These are phyloP conservation scores for Lodderomyces oxycetoniae DNA, from an alignment of 1,139 yeast genomes.

Conservation along the genomic window DNA sequence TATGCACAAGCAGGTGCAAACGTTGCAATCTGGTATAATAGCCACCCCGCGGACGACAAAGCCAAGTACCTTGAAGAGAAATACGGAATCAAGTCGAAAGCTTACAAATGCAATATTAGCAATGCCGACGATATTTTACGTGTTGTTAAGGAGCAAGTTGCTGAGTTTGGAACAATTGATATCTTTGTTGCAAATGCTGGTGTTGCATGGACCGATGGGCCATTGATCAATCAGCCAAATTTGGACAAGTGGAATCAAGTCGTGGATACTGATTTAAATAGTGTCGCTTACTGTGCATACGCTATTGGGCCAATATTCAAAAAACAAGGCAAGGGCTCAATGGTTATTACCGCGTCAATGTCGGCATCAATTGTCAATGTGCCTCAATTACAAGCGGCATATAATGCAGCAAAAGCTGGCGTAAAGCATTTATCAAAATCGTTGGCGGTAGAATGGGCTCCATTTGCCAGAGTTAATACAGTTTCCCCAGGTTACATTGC, in stretches of 20 bases:
- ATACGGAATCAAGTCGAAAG: constrained; percentile 25
- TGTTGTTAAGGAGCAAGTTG: constrained; percentile 29
- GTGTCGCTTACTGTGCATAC: constrained; percentile 44
- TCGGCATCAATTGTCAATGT: constrained; percentile 59
- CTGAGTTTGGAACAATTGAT: constrained; percentile 41
- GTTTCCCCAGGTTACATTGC: constrained; percentile 54
- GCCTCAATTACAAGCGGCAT: constrained; percentile 60
- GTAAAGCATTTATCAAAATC: constrained; percentile 45
- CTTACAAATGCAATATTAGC: constrained; percentile 39
- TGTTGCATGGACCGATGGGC: constrained; percentile 34
- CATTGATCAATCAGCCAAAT: constrained; percentile 35
- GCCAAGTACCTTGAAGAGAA: constrained; percentile 25
- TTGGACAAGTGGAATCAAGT: constrained; percentile 47
- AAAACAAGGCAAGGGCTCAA: constrained; percentile 31
- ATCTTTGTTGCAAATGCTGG: constrained; percentile 58
- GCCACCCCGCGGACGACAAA: constrained; percentile 27
- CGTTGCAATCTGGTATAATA: constrained; percentile 43
- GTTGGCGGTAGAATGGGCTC: constrained; percentile 51
- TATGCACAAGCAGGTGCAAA: constrained; percentile 44
- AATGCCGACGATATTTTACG: constrained; percentile 33
- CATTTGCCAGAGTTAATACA: constrained; percentile 48
- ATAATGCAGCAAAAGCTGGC: constrained; percentile 55
- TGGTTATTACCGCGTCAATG: constrained; percentile 26
- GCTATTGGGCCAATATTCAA: constrained; percentile 44
- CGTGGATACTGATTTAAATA: constrained; percentile 44